Percentiles rank a stretch among this genome's conserved stretches.
Evolutionary conservation across 1,139 yeast genomes (phyloP).

Genomic region (Eremothecium cymbalariae): DNA sequence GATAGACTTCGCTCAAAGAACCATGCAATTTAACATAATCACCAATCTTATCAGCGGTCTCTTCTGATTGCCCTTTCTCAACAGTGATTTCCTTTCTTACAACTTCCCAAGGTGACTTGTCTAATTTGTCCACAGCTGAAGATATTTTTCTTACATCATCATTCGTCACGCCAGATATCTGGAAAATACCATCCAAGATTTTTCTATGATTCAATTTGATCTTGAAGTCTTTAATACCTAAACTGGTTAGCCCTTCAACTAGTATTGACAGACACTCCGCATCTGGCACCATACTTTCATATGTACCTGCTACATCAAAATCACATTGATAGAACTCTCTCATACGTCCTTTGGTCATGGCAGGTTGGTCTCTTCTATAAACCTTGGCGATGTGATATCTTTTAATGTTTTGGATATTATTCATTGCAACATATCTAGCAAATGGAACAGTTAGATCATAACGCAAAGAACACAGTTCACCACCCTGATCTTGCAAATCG

Average conservation of each 20-base stretch:
- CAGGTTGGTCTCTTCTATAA: slow-evolving; percentile 97
- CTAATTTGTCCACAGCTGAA: slow-evolving; percentile 92
- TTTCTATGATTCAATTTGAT: slow-evolving; percentile 91
- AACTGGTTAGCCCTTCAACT: slow-evolving; percentile 73
- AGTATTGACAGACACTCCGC: slow-evolving; percentile 75
- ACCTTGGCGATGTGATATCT: slow-evolving; percentile 96
- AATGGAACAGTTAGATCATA: slow-evolving; percentile 96
- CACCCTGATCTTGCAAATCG: slow-evolving; percentile 96
- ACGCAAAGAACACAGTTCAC: slow-evolving; percentile 88
- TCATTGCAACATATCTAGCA: slow-evolving; percentile 94
- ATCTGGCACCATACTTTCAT: slow-evolving; percentile 93
- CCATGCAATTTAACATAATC: slow-evolving; percentile 84
- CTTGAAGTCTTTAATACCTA: slow-evolving; percentile 84
- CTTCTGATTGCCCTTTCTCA: slow-evolving; percentile 84
- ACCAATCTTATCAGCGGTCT: slow-evolving; percentile 87
- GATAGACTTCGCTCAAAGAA: slow-evolving; percentile 58
- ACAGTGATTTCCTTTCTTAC: slow-evolving; percentile 86
- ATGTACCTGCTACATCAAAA: slow-evolving; percentile 88
- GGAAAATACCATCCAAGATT: slow-evolving; percentile 89
- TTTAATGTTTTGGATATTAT: slow-evolving; percentile 79
- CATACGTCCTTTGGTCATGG: slow-evolving; percentile 99
- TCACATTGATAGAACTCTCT: slow-evolving; percentile 98
- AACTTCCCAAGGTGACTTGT: slow-evolving; percentile 89
- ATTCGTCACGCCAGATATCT: slow-evolving; percentile 87
- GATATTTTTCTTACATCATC: slow-evolving; percentile 91